A percentile compares a stretch with the other conserved stretches of the same genome.
Evolutionary conservation across 495 filamentous ascomycete species (phyloP).

Genomic region (Neurospora sp.): DNA sequence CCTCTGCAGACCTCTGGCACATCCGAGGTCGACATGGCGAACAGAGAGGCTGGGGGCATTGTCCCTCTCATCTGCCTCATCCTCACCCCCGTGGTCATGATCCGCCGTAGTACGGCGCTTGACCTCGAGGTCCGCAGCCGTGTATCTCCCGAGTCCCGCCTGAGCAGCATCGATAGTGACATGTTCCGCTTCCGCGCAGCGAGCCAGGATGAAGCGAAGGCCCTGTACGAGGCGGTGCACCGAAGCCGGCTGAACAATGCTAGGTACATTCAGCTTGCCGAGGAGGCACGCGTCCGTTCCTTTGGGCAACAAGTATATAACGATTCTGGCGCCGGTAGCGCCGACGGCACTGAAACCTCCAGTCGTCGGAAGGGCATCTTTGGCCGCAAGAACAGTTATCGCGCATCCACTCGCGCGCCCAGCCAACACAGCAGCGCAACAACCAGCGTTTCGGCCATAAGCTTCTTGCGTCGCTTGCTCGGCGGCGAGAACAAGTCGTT

Average conservation of each 20-base stretch:
- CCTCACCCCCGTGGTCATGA: conserved; percentile 77
- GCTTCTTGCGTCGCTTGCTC: conserved; percentile 53
- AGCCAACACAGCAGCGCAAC: conserved; percentile 35
- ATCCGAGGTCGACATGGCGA: conserved; percentile 26
- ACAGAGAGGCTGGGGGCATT: conserved; percentile 23
- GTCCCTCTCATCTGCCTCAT: conserved; percentile 67
- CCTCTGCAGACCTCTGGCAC: conserved; percentile 29
- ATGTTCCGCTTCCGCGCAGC: conserved; percentile 67
- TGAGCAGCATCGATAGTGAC: conserved; percentile 58
- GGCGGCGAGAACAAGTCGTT: conserved; percentile 51
- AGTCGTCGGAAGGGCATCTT: conserved; percentile 41
- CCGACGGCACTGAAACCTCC: conserved; percentile 23
- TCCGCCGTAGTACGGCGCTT: conserved; percentile 79
- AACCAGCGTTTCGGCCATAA: conserved; percentile 58
- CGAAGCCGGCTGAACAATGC: conserved; percentile 76
- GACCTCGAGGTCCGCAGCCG: conserved; percentile 90
- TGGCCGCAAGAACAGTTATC: conserved; percentile 50
- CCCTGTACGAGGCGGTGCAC: conserved; percentile 75
- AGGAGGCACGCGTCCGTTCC: conserved; percentile 39
- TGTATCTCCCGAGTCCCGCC: conserved; percentile 60
- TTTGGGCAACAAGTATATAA: conserved; percentile 33
- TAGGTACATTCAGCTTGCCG: conserved; percentile 73
- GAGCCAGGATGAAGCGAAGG: conserved; percentile 63
- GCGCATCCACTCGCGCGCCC: conserved; percentile 42
- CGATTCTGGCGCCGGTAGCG: conserved; percentile 22